A percentile compares a stretch with the other conserved stretches of the same genome.
These are phyloP conservation scores for Omphalea diandra DNA, from an alignment of 441 rosid species.

Conservation along the genomic window DNA sequence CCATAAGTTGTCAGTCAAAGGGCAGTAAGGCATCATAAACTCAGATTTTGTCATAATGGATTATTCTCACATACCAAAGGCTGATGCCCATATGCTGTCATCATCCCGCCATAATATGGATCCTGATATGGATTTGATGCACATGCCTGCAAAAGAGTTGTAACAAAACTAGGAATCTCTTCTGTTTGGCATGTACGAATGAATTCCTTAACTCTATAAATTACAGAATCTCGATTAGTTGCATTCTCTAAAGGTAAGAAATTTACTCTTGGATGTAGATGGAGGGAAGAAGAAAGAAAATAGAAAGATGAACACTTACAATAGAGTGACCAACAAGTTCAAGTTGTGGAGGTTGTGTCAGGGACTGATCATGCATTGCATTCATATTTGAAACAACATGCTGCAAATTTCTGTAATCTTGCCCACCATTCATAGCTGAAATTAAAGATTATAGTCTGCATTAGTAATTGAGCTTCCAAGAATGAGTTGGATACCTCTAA, in stretches of 20 bases:
- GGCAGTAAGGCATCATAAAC: background rate
- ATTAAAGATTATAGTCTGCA: slow-evolving; percentile 19
- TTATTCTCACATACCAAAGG: slow-evolving; percentile 56
- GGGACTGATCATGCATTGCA: slow-evolving; percentile 44
- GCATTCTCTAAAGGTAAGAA: slow-evolving; percentile 3
- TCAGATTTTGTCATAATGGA: background rate
- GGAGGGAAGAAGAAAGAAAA: background rate
- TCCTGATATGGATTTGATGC: slow-evolving; percentile 82
- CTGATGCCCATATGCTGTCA: slow-evolving; percentile 87
- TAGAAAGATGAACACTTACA: slow-evolving; percentile 67
- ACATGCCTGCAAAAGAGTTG: slow-evolving; percentile 69
- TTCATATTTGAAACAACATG: slow-evolving; percentile 40
- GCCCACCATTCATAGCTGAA: slow-evolving; percentile 47
- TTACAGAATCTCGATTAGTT: slow-evolving; percentile 15
- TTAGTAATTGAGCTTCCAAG: slow-evolving; percentile 12
- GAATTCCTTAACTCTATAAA: slow-evolving; percentile 12
- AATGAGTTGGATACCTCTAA: too few species aligned
- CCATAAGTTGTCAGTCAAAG: slow-evolving; percentile 1
- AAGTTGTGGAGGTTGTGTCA: slow-evolving; percentile 65
- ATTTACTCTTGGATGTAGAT: background rate
- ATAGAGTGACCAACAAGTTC: slow-evolving; percentile 95
- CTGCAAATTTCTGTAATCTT: slow-evolving; percentile 43
- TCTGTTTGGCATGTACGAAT: slow-evolving; percentile 14
- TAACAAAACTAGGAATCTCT: slow-evolving; percentile 29
- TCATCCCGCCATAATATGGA: slow-evolving; percentile 74